Evolutionary conservation across 257 asterid species (phyloP).

Genomic region (Primulina huaijiensis): DNA sequence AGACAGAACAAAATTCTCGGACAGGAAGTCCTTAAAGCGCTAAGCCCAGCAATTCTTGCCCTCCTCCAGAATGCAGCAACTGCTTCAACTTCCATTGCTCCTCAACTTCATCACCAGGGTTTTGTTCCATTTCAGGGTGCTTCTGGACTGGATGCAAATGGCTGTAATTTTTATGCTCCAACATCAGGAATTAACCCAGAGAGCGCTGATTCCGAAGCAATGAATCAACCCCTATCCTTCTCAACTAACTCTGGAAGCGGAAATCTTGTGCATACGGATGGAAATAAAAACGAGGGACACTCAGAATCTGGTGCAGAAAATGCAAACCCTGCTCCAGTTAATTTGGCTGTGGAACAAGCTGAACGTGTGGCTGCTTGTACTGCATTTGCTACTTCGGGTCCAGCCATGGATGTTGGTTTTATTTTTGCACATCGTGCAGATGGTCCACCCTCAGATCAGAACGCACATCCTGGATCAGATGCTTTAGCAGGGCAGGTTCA

Average conservation of each 20-base stretch:
- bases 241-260: slow-evolving; percentile 5
- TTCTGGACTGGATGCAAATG: slow-evolving; percentile 19
- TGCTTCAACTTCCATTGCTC: slow-evolving; percentile 34
- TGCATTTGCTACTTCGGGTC: slow-evolving; percentile 15
- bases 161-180: slow-evolving; percentile 12
- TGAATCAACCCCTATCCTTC: slow-evolving; percentile 19
- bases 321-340: not conserved
- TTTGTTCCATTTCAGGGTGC: slow-evolving; percentile 25
- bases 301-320: slow-evolving; percentile 1
- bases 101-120: slow-evolving; percentile 35
- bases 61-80: slow-evolving; percentile 30
- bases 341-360: slow-evolving; percentile 3
- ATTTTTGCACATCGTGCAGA: not conserved
- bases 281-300: slow-evolving; percentile 2
- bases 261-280: not conserved
- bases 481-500: not conserved
- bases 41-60: slow-evolving; percentile 40
- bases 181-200: slow-evolving; percentile 19
- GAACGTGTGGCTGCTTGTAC: slow-evolving; percentile 13
- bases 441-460: not conserved
- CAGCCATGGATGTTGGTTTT: slow-evolving; percentile 10
- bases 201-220: slow-evolving; percentile 9
- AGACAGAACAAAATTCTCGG: slow-evolving; percentile 39
- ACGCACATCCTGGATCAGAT: slow-evolving; percentile 14
- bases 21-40: slow-evolving; percentile 42